Evolutionary conservation across 495 filamentous ascomycete genomes (phyloP).

Genomic region (Letharia columbiana): DNA sequence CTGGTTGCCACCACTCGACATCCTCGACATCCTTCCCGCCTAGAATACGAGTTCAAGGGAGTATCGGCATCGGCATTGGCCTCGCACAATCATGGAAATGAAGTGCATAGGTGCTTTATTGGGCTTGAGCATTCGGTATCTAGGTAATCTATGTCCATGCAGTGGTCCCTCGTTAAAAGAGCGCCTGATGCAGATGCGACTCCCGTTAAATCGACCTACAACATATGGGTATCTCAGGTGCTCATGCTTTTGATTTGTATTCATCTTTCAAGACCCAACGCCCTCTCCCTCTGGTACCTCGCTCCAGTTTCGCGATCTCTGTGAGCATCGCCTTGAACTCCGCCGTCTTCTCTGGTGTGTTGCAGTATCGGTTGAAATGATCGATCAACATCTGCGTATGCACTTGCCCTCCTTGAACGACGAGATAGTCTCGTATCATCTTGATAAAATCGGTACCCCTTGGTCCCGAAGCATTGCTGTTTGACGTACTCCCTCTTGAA

Average conservation of each 20-base stretch:
- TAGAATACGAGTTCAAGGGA: background rate
- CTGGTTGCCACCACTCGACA: background rate
- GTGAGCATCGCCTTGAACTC: conserved; percentile 58
- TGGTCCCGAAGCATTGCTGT: conserved; percentile 13
- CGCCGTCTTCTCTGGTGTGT: conserved; percentile 43
- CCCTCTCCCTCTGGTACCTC: conserved; percentile 46
- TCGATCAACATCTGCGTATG: conserved; percentile 70
- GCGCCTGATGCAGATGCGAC: background rate
- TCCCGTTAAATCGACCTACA: background rate
- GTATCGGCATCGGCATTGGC: background rate
- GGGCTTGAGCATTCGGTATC: background rate
- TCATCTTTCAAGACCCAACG: conserved; percentile 31
- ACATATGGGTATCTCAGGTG: conserved; percentile 10
- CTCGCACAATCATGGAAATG: background rate
- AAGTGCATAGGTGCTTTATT: background rate
- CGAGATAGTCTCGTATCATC: conserved; percentile 67
- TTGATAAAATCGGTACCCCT: conserved; percentile 52
- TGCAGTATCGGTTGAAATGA: conserved; percentile 63
- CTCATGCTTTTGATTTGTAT: conserved; percentile 10
- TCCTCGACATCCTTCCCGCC: background rate
- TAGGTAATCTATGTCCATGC: background rate
- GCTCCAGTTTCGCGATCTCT: conserved; percentile 48
- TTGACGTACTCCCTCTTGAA: conserved; percentile 29
- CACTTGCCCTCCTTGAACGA: conserved; percentile 58
- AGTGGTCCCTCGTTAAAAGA: background rate